These are phyloP conservation scores for Platanthera guangdongensis DNA, from an alignment of 106 monocot species.

Conservation along the genomic window DNA sequence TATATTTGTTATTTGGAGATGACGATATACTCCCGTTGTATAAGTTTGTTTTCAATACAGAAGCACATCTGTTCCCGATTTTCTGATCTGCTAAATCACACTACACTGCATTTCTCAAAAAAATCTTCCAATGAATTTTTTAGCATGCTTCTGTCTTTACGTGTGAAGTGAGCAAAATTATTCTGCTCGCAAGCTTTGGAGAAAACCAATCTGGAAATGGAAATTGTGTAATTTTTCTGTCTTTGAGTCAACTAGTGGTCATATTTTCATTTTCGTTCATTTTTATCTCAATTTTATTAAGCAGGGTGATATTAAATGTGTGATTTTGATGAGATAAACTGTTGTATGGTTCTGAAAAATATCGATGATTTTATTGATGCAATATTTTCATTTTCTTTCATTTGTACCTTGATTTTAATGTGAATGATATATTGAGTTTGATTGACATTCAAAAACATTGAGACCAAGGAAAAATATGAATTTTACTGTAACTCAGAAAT, in stretches of 20 bases:
- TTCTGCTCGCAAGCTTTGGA: background rate
- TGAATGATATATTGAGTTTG: background rate
- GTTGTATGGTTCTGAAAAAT: too few relatives aligned
- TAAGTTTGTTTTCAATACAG: slow-evolving; percentile 94
- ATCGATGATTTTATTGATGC: too few relatives aligned
- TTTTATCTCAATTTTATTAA: too few relatives aligned
- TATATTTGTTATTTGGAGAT: slow-evolving; percentile 83
- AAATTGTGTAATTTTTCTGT: background rate
- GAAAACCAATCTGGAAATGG: background rate
- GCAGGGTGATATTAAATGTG: too few relatives aligned
- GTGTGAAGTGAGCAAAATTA: background rate
- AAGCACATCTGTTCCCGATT: slow-evolving; percentile 86
- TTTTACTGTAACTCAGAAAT: too few relatives aligned
- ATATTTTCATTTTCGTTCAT: background rate
- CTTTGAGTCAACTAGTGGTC: background rate
- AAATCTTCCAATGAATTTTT: background rate
- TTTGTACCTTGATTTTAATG: background rate
- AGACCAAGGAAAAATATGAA: too few relatives aligned
- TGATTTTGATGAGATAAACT: too few relatives aligned
- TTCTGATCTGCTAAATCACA: slow-evolving; percentile 9
- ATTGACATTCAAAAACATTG: too few relatives aligned
- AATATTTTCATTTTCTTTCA: slow-evolving; percentile 5
- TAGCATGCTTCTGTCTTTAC: background rate
- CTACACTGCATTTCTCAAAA: background rate
- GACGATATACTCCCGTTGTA: slow-evolving; percentile 61